A percentile compares a stretch with the other conserved stretches of the same genome.
These are phyloP conservation scores for Pseudozyma hubeiensis DNA, from an alignment of 1,284 basidiomycete species.

Conservation along the genomic window DNA sequence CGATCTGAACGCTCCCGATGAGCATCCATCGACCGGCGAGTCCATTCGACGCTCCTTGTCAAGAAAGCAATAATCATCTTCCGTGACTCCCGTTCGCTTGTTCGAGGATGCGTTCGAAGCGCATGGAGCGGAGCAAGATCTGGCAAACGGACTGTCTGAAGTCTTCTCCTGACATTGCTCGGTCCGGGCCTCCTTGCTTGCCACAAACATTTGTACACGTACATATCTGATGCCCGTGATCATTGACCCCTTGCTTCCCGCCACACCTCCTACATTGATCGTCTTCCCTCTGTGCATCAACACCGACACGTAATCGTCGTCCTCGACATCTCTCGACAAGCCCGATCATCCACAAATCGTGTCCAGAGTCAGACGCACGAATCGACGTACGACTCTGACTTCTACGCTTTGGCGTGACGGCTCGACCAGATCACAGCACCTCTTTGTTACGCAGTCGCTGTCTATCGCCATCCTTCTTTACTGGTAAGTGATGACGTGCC, in stretches of 20 bases:
- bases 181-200: slow-evolving; percentile 14
- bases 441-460: too few relatives aligned
- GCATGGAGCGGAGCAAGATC: too few relatives aligned
- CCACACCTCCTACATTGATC: background rate
- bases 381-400: too few relatives aligned
- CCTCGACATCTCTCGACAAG: background rate
- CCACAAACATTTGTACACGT: slow-evolving; percentile 18
- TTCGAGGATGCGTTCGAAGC: too few relatives aligned
- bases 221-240: slow-evolving; percentile 6
- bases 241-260: slow-evolving; percentile 18
- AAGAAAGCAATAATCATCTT: too few relatives aligned
- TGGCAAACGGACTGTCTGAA: background rate
- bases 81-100: too few relatives aligned
- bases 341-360: background rate
- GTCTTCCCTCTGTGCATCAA: background rate
- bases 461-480: too few relatives aligned
- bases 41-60: background rate
- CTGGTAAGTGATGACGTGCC: too few relatives aligned
- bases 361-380: too few relatives aligned
- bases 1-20: background rate
- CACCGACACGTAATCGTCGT: background rate
- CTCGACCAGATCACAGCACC: too few relatives aligned
- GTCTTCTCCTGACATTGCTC: slow-evolving; percentile 10
- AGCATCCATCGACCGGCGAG: slow-evolving; percentile 6
- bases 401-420: too few relatives aligned